Percentiles rank a stretch among this genome's conserved stretches.
These are phyloP conservation scores for Claviceps quebecensis DNA, from an alignment of 2,329 filamentous ascomycete species.

Conservation along the genomic window DNA sequence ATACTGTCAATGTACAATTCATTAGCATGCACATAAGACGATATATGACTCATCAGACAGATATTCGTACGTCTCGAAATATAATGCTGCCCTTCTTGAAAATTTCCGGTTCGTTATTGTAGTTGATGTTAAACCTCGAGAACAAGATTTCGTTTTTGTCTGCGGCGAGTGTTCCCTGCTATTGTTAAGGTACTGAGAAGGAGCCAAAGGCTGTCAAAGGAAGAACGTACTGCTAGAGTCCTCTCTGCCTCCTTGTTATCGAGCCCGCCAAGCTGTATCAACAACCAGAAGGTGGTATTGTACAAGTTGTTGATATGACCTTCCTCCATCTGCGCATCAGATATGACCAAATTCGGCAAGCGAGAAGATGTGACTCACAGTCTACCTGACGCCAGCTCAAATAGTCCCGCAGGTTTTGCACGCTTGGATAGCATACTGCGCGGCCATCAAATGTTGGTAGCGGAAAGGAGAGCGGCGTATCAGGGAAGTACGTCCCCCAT, in stretches of 20 bases:
- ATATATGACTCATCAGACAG: background rate
- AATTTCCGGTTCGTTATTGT: constrained; percentile 90
- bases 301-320: constrained; percentile 98
- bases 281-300: constrained; percentile 90
- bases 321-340: constrained; percentile 23
- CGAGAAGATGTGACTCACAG: constrained; percentile 40
- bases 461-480: constrained; percentile 54
- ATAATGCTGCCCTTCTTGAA: constrained; percentile 88
- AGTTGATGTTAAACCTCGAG: constrained; percentile 79
- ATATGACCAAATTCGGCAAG: background rate
- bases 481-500: constrained; percentile 65
- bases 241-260: constrained; percentile 67
- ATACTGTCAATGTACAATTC: constrained; percentile 36
- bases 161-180: constrained; percentile 62
- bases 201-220: background rate
- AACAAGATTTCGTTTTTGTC: constrained; percentile 98
- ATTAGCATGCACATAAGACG: background rate
- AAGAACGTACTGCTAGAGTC: constrained; percentile 47
- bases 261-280: constrained; percentile 67
- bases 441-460: constrained; percentile 87
- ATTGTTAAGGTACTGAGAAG: constrained; percentile 9
- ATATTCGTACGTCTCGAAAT: constrained; percentile 55
- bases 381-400: constrained; percentile 95
- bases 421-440: constrained; percentile 76
- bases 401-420: constrained; percentile 78